A percentile compares a stretch with the other conserved stretches of the same genome.
Evolutionary conservation across 495 filamentous ascomycete species (phyloP).

Genomic region (Hypoxylon fragiforme): DNA sequence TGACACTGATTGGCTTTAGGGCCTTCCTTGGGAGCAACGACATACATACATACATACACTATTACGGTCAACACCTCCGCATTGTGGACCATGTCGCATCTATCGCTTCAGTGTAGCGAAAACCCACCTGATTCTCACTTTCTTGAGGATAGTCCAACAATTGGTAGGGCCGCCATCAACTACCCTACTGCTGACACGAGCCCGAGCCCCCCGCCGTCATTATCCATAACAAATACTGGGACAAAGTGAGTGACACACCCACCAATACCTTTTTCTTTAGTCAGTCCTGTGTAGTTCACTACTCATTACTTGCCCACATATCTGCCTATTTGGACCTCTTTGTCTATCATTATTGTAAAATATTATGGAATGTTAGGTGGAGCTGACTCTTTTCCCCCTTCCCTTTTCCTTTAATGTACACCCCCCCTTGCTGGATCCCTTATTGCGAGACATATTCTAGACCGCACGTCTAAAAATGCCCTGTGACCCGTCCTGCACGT

Average conservation of each 20-base stretch:
- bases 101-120: slow-evolving; percentile 45
- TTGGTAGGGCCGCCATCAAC: slow-evolving; percentile 38
- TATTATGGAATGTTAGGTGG: slow-evolving; percentile 30
- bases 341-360: neutral
- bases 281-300: neutral
- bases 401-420: slow-evolving; percentile 4
- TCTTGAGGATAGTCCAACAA: slow-evolving; percentile 33
- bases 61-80: slow-evolving; percentile 12
- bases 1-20: slow-evolving; percentile 34
- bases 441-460: slow-evolving; percentile 19
- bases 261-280: neutral
- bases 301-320: too few relatives aligned
- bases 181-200: slow-evolving; percentile 31
- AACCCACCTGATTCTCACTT: slow-evolving; percentile 40
- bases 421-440: neutral
- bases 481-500: slow-evolving; percentile 12
- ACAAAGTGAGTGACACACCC: slow-evolving; percentile 22
- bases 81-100: slow-evolving; percentile 51
- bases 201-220: slow-evolving; percentile 14
- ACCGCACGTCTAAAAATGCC: slow-evolving; percentile 6
- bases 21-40: slow-evolving; percentile 2
- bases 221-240: slow-evolving; percentile 6
- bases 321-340: slow-evolving; percentile 1
- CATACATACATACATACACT: slow-evolving; percentile 26
- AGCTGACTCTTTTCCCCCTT: slow-evolving; percentile 4